Evolutionary conservation across 768 basidiomycete species (phyloP).

Genomic region (Termitomyces sp.): DNA sequence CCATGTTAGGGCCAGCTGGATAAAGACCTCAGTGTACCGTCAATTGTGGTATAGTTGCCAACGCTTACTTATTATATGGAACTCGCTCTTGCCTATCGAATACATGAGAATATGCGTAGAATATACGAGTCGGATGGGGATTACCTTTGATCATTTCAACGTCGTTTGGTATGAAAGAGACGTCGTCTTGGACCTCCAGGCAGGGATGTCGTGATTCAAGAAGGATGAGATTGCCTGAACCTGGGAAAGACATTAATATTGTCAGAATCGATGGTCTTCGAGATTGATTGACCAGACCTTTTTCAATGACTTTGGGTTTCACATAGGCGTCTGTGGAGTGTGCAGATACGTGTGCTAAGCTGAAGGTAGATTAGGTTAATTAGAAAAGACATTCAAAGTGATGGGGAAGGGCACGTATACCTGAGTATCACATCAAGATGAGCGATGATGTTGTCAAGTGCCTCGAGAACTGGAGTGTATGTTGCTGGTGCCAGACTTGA

Average conservation of each 20-base stretch:
- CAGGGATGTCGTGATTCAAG: slow-evolving; percentile 93
- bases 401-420: slow-evolving; percentile 37
- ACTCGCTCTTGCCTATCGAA: slow-evolving; percentile 73
- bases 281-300: slow-evolving; percentile 44
- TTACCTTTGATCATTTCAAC: slow-evolving; percentile 89
- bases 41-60: not conserved
- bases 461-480: slow-evolving; percentile 86
- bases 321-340: slow-evolving; percentile 87
- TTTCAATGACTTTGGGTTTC: slow-evolving; percentile 77
- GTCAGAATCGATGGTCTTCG: slow-evolving; percentile 7
- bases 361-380: slow-evolving; percentile 30
- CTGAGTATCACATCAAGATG: slow-evolving; percentile 90
- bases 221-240: slow-evolving; percentile 76
- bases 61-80: slow-evolving; percentile 86
- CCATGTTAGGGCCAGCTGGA: slow-evolving; percentile 96
- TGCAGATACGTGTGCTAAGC: slow-evolving; percentile 89
- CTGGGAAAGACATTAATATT: slow-evolving; percentile 33
- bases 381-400: not conserved
- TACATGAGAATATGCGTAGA: not conserved
- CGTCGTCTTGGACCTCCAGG: slow-evolving; percentile 92
- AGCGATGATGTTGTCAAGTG: slow-evolving; percentile 79
- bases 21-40: not conserved
- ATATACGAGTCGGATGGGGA: slow-evolving; percentile 12
- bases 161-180: slow-evolving; percentile 95
- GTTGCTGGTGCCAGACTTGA: slow-evolving; percentile 58